Base-by-base conservation (phyloP, 75 land plant species). In the Picea glauca region DNA sequence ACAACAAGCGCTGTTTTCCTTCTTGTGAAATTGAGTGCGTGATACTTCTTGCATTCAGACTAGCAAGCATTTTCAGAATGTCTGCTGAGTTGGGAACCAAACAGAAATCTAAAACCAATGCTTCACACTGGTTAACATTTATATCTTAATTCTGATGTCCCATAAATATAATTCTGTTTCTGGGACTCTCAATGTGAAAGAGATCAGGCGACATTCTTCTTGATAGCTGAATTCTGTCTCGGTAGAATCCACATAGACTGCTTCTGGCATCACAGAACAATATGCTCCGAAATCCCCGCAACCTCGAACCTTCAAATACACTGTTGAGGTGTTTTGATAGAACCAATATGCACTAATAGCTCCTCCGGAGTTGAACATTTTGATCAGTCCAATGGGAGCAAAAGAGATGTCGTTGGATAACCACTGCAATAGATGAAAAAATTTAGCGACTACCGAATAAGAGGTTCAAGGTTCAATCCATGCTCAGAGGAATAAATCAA, bases 311-410 rank as follows among this genome's bases (percentile, higher is more conserved):
- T 84, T 85, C 85, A 94, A 72, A 46, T 58, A 46, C 23, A 92
- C 78, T 21, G 60, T 84, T 75, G 78, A 59, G 32, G 30, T 77
- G 11, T 32, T 56, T 1, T 77, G 18, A 60, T 90, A 81, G 64
- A 82, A 89, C 9, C 72, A 81, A 40, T 91, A 50, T 9, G 81
- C 84, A 56, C 73, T 86, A 12, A 95, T 76, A 11, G 96, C 98
- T 72, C 94, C 98, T 30, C 98, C 96, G 20, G 91, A 83, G 50
- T 95, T 95, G 87, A 91, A 90, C 98, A 95, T 95, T 54, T 89
- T 84, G 56, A 91, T 73, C 67, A 93, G 84, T 23, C 98, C 98
- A 60, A 95, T 82, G 13, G 96, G 96, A 58, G 96, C 98, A 80
- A 93, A 88, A 9, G 79, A 72, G 76, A 79, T 58, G 13, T 86